Conservation (phyloP, 495 filamentous ascomycete genomes). For the Penicillium goetzii region DNA sequence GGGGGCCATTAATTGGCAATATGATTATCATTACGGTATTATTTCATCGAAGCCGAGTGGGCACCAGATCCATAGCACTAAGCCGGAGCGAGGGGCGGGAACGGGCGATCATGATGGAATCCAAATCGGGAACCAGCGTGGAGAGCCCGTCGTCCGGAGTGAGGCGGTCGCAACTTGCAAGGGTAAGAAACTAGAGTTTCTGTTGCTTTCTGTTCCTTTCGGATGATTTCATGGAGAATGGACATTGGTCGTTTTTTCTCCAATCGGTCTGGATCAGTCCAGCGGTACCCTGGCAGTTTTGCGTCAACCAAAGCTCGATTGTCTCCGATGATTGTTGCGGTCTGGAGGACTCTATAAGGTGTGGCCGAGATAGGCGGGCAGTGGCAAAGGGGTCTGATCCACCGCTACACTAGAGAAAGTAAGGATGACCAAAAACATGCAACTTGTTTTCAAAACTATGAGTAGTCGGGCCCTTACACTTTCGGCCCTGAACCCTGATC, state of each 20-base stretch:
- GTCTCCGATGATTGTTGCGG: constrained; percentile 17
- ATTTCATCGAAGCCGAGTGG: constrained; percentile 17
- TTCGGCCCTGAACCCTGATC: constrained; percentile 3
- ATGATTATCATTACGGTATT: constrained; percentile 1
- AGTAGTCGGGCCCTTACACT: constrained; percentile 8
- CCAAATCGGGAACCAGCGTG: constrained; percentile 13
- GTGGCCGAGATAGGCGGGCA: not conserved
- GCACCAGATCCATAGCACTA: constrained; percentile 11
- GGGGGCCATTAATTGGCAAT: not conserved
- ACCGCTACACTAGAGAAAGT: not conserved
- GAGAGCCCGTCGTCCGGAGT: not conserved
- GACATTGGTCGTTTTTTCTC: not conserved
- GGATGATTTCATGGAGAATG: constrained; percentile 4
- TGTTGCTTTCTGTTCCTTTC: constrained; percentile 1
- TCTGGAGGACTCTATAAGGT: constrained; percentile 11
- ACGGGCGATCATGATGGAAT: constrained; percentile 27
- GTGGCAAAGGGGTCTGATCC: not conserved
- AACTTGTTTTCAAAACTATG: constrained; percentile 1
- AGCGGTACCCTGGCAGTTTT: constrained; percentile 9
- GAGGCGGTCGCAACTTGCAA: constrained; percentile 4
- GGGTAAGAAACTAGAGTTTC: not conserved
- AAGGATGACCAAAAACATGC: not conserved
- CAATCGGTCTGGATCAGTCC: not conserved
- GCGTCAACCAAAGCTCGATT: constrained; percentile 6
- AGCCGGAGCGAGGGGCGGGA: constrained; percentile 17